Percentiles rank a stretch among this genome's conserved stretches.
Conservation (phyloP, 257 asterid genomes). For the Craterostigma plantagineum region DNA sequence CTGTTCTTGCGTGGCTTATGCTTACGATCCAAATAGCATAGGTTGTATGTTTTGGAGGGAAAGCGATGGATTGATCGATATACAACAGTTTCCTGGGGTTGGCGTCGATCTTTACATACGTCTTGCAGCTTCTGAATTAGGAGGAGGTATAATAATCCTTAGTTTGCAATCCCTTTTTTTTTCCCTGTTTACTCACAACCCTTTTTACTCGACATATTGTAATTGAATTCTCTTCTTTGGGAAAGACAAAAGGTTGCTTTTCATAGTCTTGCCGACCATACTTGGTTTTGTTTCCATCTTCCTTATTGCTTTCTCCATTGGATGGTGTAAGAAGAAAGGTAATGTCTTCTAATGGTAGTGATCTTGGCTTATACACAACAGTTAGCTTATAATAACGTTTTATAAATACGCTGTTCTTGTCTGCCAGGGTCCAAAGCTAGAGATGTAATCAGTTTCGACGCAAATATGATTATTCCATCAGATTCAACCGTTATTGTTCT, state of each 20-base stretch:
- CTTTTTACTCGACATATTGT: background rate
- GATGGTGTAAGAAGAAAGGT: background rate
- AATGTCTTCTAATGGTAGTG: too few relatives aligned
- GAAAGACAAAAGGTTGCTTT: background rate
- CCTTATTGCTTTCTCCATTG: slow-evolving; percentile 2
- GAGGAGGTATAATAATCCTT: too few relatives aligned
- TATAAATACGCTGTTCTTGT: too few relatives aligned
- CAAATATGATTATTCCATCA: too few relatives aligned
- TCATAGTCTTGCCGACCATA: background rate
- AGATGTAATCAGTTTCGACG: background rate
- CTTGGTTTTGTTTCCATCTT: background rate
- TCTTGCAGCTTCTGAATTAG: slow-evolving; percentile 29
- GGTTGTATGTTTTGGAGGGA: slow-evolving; percentile 37
- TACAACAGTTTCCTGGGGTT: slow-evolving; percentile 15
- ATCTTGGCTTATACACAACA: too few relatives aligned
- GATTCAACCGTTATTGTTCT: too few relatives aligned
- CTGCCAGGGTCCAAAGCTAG: slow-evolving; percentile 6
- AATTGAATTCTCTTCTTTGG: too few relatives aligned
- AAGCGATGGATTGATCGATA: slow-evolving; percentile 15
- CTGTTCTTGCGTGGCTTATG: slow-evolving; percentile 44
- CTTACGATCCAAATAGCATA: slow-evolving; percentile 12
- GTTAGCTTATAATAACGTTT: too few relatives aligned
- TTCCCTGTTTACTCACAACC: slow-evolving; percentile 1
- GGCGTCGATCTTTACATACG: slow-evolving; percentile 35
- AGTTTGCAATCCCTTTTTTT: too few relatives aligned